Base-by-base conservation (phyloP, 441 rosid species). In the Arabidopsis lyrata region DNA sequence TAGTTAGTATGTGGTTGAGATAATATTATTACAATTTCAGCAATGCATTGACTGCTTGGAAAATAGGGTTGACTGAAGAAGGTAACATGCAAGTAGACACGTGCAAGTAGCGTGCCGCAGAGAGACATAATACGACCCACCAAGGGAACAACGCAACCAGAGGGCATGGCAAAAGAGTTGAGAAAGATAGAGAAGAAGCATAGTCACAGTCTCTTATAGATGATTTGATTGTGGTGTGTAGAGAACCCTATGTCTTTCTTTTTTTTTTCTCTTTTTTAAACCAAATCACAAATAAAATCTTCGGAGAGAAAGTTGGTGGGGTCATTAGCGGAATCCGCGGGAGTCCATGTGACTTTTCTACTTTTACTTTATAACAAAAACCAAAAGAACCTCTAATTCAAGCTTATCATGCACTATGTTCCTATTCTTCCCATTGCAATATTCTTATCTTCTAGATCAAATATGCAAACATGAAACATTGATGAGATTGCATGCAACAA, bases 291-390 rank as follows among this genome's bases (percentile, higher is more conserved):
- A 55, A 24, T 29, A 57, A 68, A 79, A 69, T 38, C 60, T 66
- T 72, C 34, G 24, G 61, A 73, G 66, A 47, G 35, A 55, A 72
- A 47, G 59, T 70, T 12, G 20, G 75, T 63, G 34, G 79, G 85
- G 34, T 74, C 75, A 24, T 84, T 83, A 86, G 86, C 93, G 88
- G 67, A 84, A 85, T 70, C 85, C 81, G 76, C 98, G 93, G 92
- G 90, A 85, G 93, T 85, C 87, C 97, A 93, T 84, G 96, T 91
- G 96, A 84, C 62, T 75, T 74, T 84, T 85, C 73, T 77, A 77
- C 88, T 63, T 39, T 65, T 29, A 44, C 73, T 77, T 69, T 69
- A 12, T 27, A 16, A 52, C 47, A 52, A 68, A 53, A 55, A 48
- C 52, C 41, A 61, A 68, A 75, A 68, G 65, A n/a, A 34, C 67